Evolutionary conservation across 1,284 basidiomycete species (phyloP).

Genomic region (Gomphus sp.): DNA sequence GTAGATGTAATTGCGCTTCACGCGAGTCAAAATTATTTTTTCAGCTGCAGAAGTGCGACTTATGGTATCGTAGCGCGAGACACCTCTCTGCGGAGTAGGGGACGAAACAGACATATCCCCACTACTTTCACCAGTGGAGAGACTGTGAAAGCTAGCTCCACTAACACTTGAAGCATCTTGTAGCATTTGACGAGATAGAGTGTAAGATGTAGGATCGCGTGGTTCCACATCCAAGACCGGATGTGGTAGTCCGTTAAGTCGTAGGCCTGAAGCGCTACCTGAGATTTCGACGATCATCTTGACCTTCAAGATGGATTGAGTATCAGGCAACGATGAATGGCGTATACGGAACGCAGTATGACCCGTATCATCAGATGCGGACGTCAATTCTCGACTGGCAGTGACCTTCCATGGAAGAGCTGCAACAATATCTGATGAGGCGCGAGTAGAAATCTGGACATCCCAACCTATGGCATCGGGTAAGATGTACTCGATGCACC

Average conservation of each 20-base stretch:
- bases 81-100: neutral
- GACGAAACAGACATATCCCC: conserved; percentile 20
- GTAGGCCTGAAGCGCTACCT: conserved; percentile 60
- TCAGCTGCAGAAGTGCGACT: conserved; percentile 59
- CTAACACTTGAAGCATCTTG: conserved; percentile 64
- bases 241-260: conserved; percentile 79
- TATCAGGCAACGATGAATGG: conserved; percentile 63
- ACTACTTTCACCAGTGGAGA: conserved; percentile 14
- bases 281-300: conserved; percentile 74
- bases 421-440: conserved; percentile 62
- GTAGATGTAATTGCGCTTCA: conserved; percentile 94
- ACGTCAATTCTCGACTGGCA: conserved; percentile 41
- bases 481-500: conserved; percentile 74
- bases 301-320: conserved; percentile 73
- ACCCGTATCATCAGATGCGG: conserved; percentile 34
- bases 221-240: conserved; percentile 56
- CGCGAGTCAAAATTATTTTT: conserved; percentile 74
- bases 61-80: conserved; percentile 16
- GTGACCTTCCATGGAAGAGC: conserved; percentile 68
- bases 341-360: conserved; percentile 54
- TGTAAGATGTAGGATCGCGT: conserved; percentile 50
- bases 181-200: conserved; percentile 43
- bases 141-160: conserved; percentile 55
- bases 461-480: conserved; percentile 86
- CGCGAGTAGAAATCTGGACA: conserved; percentile 65